phyloP scores from a whole-genome alignment of 371 early-diverging fungal species.

The Mucor plumbeus region DNA sequence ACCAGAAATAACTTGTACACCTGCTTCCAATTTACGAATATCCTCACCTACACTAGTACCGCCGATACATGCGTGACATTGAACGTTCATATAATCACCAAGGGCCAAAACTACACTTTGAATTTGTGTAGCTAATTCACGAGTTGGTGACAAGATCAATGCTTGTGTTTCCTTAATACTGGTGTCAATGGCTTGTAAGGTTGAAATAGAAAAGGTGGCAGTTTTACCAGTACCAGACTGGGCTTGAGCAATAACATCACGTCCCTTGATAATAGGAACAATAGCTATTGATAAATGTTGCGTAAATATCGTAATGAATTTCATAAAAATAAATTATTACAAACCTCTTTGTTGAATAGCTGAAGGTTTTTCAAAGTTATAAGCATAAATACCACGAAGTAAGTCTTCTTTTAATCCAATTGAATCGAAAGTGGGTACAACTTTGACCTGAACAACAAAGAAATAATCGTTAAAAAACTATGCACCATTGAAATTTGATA shows the following conservation, averaged over 20 bases:
- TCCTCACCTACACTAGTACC: constrained; percentile 95
- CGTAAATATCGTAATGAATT: neutral
- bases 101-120: constrained; percentile 92
- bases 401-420: constrained; percentile 94
- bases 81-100: constrained; percentile 93
- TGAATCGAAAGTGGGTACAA: constrained; percentile 90
- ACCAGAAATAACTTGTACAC: constrained; percentile 97
- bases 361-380: constrained; percentile 93
- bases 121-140: constrained; percentile 99
- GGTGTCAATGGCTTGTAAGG: constrained; percentile 93
- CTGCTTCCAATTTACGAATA: constrained; percentile 84
- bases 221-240: constrained; percentile 99
- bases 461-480: neutral
- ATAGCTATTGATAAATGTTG: constrained; percentile 69
- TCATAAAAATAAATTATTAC: neutral
- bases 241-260: constrained; percentile 99
- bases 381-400: constrained; percentile 97
- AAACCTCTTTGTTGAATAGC: constrained; percentile 94
- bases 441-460: constrained; percentile 50
- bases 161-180: constrained; percentile 91
- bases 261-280: constrained; percentile 88
- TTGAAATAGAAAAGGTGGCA: constrained; percentile 98
- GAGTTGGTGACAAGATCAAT: constrained; percentile 97
- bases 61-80: constrained; percentile 97
- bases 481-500: neutral